phyloP scores from a whole-genome alignment of 2,329 filamentous ascomycete genomes.

The Chalaropsis thielavioides region DNA sequence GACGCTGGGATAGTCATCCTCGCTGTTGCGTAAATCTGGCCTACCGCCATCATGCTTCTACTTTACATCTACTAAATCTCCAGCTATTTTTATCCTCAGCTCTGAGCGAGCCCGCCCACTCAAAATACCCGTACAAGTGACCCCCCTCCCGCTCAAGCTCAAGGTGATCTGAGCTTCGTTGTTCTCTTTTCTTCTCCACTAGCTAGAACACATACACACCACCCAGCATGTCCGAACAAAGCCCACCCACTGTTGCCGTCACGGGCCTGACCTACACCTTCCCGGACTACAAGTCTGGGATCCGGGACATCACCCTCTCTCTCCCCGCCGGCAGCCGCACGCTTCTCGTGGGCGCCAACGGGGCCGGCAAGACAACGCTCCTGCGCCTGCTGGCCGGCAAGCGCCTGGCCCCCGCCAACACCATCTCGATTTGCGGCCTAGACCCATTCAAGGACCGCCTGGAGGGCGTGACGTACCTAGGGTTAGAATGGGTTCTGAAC shows the following conservation, averaged over 20 bases:
- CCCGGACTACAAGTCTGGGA: conserved; percentile 66
- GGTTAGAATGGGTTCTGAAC: conserved; percentile 95
- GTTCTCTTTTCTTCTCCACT: background rate
- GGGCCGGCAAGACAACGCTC: conserved; percentile 92
- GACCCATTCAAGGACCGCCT: conserved; percentile 86
- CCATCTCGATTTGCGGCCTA: conserved; percentile 63
- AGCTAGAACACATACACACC: background rate
- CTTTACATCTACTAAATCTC: too few relatives aligned
- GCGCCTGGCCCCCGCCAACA: conserved; percentile 64
- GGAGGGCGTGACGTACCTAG: conserved; percentile 92
- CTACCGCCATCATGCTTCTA: too few relatives aligned
- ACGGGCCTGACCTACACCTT: conserved; percentile 75
- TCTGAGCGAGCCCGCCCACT: too few relatives aligned
- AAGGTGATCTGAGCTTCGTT: too few relatives aligned
- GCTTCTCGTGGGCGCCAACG: conserved; percentile 88
- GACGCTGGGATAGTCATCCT: background rate
- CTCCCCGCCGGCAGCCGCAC: conserved; percentile 76
- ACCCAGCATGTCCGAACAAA: conserved; percentile 22
- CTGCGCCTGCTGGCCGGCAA: conserved; percentile 90
- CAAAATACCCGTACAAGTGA: too few relatives aligned
- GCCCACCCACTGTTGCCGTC: conserved; percentile 52
- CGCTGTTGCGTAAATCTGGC: too few relatives aligned
- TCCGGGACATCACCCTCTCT: conserved; percentile 57
- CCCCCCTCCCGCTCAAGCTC: too few relatives aligned
- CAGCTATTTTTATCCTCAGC: background rate